A percentile compares a stretch with the other conserved stretches of the same genome.
phyloP scores from a whole-genome alignment of 768 basidiomycete species.

The Termitomyces sp. region DNA sequence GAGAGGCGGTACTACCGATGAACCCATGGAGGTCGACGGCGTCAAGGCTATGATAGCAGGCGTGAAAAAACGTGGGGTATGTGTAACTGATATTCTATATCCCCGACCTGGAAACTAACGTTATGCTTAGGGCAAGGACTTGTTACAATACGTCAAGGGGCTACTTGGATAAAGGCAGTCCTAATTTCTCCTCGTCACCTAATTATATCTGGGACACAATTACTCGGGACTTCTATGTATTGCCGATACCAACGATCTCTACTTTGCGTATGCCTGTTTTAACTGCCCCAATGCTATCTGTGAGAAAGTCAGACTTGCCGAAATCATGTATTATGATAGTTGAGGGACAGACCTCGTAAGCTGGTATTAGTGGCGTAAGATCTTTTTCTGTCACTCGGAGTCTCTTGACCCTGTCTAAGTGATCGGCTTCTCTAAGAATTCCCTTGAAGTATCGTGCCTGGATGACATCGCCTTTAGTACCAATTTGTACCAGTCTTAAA shows the following conservation, averaged over 20 bases:
- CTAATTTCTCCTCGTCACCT: neutral
- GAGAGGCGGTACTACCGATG: constrained; percentile 13
- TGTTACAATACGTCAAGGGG: constrained; percentile 69
- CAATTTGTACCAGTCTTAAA: neutral
- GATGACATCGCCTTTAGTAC: neutral
- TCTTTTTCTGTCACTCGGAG: constrained; percentile 62
- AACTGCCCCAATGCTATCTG: constrained; percentile 36
- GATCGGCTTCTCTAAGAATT: constrained; percentile 72
- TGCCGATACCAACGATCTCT: neutral
- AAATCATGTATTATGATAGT: neutral
- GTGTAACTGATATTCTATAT: constrained; percentile 22
- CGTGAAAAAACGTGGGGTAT: constrained; percentile 72
- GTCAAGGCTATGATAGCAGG: constrained; percentile 76
- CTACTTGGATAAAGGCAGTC: constrained; percentile 47
- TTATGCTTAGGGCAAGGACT: constrained; percentile 55
- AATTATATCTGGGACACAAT: neutral
- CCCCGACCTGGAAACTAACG: constrained; percentile 4
- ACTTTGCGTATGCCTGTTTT: constrained; percentile 35
- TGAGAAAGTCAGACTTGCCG: neutral
- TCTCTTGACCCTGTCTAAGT: constrained; percentile 66
- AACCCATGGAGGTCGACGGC: constrained; percentile 39
- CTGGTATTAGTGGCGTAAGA: constrained; percentile 45
- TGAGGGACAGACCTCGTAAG: constrained; percentile 60
- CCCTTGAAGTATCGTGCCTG: constrained; percentile 87
- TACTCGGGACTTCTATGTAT: neutral